Base-by-base conservation (phyloP, 164 flowering plant species). In the Litsea cubeba region DNA sequence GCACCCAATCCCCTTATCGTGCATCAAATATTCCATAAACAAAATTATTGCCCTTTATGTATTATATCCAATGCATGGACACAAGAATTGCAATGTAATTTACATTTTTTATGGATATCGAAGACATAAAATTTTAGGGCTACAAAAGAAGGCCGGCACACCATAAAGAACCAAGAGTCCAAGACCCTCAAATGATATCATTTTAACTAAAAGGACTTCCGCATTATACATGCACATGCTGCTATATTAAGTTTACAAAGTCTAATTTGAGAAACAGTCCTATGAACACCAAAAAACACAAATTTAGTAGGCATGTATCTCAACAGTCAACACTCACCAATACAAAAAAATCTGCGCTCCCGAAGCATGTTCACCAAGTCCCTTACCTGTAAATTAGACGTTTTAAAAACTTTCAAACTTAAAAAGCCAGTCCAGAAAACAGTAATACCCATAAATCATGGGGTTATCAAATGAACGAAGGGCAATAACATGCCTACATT, bases 341-440 rank as follows among this genome's bases (percentile, higher is more conserved):
- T 81, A 75, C 86, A 86, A 74, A 92, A 86, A 70, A 81, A 84
- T 72, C 89, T 81, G 74, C 79, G 83, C 79, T 89, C 89, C 72
- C 82, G 82, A 28, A 92, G 85, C 81, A 80, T 83, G 26, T 30
- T 86, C n/a, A 79, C 80, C 85, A 94, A 87, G 72, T 86, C 80
- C 40, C 78, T 81, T 35, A 92, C 90, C 97, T 94, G 93, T 72
- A 87, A 77, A 72, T 51, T 32, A 63, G 24, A 68, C 14, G 8
- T 68, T 30, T 17, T 51, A 58, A 69, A 6, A 68, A 35, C 10
- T 14, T 11, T 70, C 25, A 54, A 54, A 57, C 49, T 49, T 32
- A 30, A 25, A 25, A 71, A 54, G 49, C 3, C 10, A 51, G 46
- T 15, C 18, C 60, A 54, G n/a, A 54, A 4, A 22, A 20, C 26